Conservation (phyloP, 768 basidiomycete genomes). For the Tricholomella constricta region DNA sequence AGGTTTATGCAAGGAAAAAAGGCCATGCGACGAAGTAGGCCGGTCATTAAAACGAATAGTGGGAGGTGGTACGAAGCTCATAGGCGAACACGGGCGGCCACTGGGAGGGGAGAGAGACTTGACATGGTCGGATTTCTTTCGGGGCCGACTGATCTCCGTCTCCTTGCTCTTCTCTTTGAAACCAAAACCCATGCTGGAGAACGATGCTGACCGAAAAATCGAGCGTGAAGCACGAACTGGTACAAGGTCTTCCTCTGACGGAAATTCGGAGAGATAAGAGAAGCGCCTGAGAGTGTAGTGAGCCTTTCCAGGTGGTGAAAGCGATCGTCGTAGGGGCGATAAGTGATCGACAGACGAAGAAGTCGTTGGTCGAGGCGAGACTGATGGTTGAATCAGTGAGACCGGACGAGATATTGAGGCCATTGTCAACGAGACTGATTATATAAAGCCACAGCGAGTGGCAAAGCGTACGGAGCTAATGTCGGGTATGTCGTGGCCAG, state of each 20-base stretch:
- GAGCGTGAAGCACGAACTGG: slow-evolving; percentile 16
- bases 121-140: neutral
- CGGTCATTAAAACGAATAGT: slow-evolving; percentile 8
- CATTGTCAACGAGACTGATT: slow-evolving; percentile 16
- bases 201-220: slow-evolving; percentile 32
- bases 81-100: neutral
- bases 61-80: slow-evolving; percentile 10
- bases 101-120: neutral
- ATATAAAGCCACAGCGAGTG: slow-evolving; percentile 16
- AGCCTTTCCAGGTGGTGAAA: slow-evolving; percentile 21
- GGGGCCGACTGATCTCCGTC: slow-evolving; percentile 20
- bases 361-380: slow-evolving; percentile 2
- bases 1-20: slow-evolving; percentile 19
- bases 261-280: slow-evolving; percentile 32
- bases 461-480: slow-evolving; percentile 7
- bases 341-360: slow-evolving; percentile 16
- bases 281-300: slow-evolving; percentile 42
- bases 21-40: slow-evolving; percentile 19
- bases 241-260: slow-evolving; percentile 16
- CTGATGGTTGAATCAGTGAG: slow-evolving; percentile 16
- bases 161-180: slow-evolving; percentile 34
- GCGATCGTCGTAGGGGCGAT: slow-evolving; percentile 14
- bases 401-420: slow-evolving; percentile 12
- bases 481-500: slow-evolving; percentile 8
- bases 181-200: slow-evolving; percentile 38